These are phyloP conservation scores for Alternaria rosae DNA, from an alignment of 2,329 filamentous ascomycete species.

Conservation along the genomic window DNA sequence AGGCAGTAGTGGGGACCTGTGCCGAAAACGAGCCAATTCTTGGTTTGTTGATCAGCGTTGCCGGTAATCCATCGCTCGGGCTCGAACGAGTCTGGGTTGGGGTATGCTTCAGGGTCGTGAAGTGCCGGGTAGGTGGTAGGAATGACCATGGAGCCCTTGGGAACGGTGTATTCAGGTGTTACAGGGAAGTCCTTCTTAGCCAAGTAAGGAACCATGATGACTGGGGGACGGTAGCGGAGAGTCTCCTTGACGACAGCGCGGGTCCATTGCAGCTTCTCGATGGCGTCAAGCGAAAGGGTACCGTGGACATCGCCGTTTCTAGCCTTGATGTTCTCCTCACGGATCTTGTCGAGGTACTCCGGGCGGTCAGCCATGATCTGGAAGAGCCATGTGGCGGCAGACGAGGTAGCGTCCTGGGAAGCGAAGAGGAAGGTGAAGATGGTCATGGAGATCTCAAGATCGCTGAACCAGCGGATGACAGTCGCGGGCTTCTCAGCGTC, in stretches of 20 bases:
- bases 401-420: constrained; percentile 95
- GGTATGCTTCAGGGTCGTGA: constrained; percentile 91
- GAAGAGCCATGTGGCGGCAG: constrained; percentile 93
- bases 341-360: constrained; percentile 87
- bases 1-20: constrained; percentile 96
- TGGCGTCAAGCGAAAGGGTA: constrained; percentile 78
- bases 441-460: constrained; percentile 91
- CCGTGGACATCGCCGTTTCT: constrained; percentile 77
- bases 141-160: constrained; percentile 94
- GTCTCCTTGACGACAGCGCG: constrained; percentile 79
- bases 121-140: constrained; percentile 90
- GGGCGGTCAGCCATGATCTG: constrained; percentile 92
- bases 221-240: constrained; percentile 86
- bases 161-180: constrained; percentile 84
- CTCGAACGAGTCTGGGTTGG: constrained; percentile 75
- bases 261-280: constrained; percentile 89
- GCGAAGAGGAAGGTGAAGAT: constrained; percentile 97
- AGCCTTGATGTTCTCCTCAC: constrained; percentile 84
- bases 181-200: constrained; percentile 96
- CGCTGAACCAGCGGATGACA: constrained; percentile 83
- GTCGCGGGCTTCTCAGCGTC: constrained; percentile 81
- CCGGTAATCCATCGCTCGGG: constrained; percentile 74
- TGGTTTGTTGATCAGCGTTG: constrained; percentile 86
- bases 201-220: constrained; percentile 95
- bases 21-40: constrained; percentile 97